These are phyloP conservation scores for Psilocybe subaeruginosa DNA, from an alignment of 768 basidiomycete genomes.

Conservation along the genomic window DNA sequence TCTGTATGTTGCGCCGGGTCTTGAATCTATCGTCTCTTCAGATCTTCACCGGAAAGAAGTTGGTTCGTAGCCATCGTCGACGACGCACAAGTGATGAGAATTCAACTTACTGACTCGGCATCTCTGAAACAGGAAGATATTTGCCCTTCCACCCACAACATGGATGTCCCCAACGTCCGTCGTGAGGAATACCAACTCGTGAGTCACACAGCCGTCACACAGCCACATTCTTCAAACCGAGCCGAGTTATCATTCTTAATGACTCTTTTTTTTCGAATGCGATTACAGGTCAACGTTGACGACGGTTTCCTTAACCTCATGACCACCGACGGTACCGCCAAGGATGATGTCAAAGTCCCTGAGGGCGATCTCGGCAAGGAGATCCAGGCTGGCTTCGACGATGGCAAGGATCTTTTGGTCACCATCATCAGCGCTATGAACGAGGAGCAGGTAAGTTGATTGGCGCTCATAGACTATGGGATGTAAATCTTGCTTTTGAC, in stretches of 20 bases:
- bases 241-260: constrained; percentile 10
- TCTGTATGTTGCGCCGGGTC: constrained; percentile 2
- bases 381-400: constrained; percentile 75
- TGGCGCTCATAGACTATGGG: neutral
- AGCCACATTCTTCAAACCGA: constrained; percentile 1
- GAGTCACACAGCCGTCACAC: constrained; percentile 25
- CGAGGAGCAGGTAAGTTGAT: constrained; percentile 73
- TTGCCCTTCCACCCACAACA: constrained; percentile 97
- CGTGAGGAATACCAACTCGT: constrained; percentile 93
- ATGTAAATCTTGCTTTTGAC: neutral
- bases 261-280: constrained; percentile 15
- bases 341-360: constrained; percentile 95
- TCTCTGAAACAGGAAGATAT: constrained; percentile 76
- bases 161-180: constrained; percentile 95
- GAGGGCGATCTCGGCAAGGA: constrained; percentile 79
- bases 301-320: constrained; percentile 97
- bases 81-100: neutral
- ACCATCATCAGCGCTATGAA: constrained; percentile 90
- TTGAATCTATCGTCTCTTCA: constrained; percentile 32
- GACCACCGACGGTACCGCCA: constrained; percentile 74
- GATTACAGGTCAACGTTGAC: constrained; percentile 80
- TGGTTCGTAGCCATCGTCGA: constrained; percentile 55
- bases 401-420: constrained; percentile 85
- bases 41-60: constrained; percentile 99
- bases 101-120: neutral